Evolutionary conservation across 192 early-diverging fungal genomes (phyloP), one percentile per base, ranked within the genome.

Genomic region (Linderina pennispora): DNA sequence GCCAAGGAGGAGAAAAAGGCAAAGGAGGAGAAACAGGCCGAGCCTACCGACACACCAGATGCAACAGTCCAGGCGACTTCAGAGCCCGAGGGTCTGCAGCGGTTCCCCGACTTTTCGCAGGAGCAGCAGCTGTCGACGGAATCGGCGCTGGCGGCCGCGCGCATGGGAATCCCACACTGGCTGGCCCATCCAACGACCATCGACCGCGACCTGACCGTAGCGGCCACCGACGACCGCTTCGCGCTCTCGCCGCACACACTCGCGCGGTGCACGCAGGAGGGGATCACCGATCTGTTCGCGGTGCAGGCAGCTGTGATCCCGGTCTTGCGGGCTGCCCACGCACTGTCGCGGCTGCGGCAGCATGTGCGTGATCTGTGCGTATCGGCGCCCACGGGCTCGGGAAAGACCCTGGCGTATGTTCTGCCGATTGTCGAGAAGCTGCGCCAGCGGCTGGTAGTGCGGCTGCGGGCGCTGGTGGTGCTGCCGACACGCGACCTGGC

Each of bases 381-480:
- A 13, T 93, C 92, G 8, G 89, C 92, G 15, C 87, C 94, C 0
- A 98, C 96, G 1, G 96, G 96, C 23, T 89, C 85, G 39, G 96
- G 96, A 18, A 98, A 98, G 60, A 98, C 96, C 2, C 65, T 98
- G 26, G 91, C 94, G 0, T 98, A 92, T 76, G 92, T 91, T 4
- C 53, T 98, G 14, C 96, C 96, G 1, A 89, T 98, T 44, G 78
- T 97, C 19, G 90, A 87, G 59, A 80, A 84, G 38, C 62, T 98
- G 15, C 77, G 81, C 8, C 56, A 65, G 24, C 79, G 95, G 13
- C 60, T 87, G 17, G 79, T 94, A 3, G 79, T 83, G 5, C 78
- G 94, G 23, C 68, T 97, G 28, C 77, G 95, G 4, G 94, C 91
- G 4, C 66, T 98, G 3, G 76, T 97, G 5, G 84, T 98, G 0